Conservation (phyloP, 352 stramenopile genomes). For the Phytophthora pini region DNA sequence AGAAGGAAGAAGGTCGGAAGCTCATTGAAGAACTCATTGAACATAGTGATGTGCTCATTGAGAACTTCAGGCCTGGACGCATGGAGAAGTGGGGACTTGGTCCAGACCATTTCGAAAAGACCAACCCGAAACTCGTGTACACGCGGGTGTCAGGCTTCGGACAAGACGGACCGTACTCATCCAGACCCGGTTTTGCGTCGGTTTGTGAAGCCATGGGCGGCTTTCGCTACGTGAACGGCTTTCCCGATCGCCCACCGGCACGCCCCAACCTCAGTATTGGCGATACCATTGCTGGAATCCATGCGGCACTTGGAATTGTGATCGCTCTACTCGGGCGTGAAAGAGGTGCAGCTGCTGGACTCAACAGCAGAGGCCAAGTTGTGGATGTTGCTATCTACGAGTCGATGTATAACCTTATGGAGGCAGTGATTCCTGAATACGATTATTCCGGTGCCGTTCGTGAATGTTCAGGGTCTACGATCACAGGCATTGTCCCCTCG, state of each 20-base stretch:
- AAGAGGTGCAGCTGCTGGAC: conserved; percentile 31
- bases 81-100: conserved; percentile 91
- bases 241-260: conserved; percentile 75
- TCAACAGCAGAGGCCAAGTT: conserved; percentile 62
- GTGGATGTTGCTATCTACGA: conserved; percentile 91
- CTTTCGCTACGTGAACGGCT: conserved; percentile 90
- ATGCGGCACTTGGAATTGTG: conserved; percentile 81
- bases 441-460: conserved; percentile 81
- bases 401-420: conserved; percentile 89
- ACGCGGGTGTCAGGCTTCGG: conserved; percentile 85
- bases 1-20: conserved; percentile 61
- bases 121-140: conserved; percentile 88
- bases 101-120: conserved; percentile 69
- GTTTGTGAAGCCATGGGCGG: conserved; percentile 89
- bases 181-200: conserved; percentile 80
- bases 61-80: conserved; percentile 88
- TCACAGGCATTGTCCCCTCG: conserved; percentile 88
- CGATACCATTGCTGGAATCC: conserved; percentile 86
- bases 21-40: conserved; percentile 78
- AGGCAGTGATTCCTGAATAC: conserved; percentile 86
- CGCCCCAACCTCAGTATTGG: conserved; percentile 87
- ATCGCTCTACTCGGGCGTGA: conserved; percentile 83
- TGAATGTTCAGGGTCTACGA: conserved; percentile 86
- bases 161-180: conserved; percentile 84
- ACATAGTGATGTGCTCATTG: conserved; percentile 86